Conservation (phyloP, 352 stramenopile genomes). For the Pythium graminicola region DNA sequence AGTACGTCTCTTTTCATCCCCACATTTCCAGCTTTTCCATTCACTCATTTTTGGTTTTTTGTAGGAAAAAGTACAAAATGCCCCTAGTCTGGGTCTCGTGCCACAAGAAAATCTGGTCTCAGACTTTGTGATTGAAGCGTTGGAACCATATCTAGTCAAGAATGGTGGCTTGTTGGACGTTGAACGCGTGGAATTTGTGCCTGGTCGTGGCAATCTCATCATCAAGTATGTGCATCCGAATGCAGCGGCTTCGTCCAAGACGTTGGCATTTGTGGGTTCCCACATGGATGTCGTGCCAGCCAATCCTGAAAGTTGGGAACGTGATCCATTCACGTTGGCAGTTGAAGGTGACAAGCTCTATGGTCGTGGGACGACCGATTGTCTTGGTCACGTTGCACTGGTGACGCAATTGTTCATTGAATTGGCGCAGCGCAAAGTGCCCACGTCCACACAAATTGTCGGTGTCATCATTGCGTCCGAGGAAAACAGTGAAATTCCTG, state of each 20-base stretch:
- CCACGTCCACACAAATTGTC: constrained; percentile 68
- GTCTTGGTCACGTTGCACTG: constrained; percentile 89
- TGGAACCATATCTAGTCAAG: constrained; percentile 71
- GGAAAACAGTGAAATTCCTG: constrained; percentile 72
- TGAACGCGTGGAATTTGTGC: constrained; percentile 79
- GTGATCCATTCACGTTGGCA: constrained; percentile 82
- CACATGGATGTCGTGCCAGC: constrained; percentile 92
- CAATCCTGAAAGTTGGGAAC: constrained; percentile 86
- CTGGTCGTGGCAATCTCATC: constrained; percentile 87
- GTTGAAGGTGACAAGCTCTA: constrained; percentile 91
- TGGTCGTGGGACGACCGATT: constrained; percentile 90
- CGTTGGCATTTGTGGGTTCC: constrained; percentile 80
- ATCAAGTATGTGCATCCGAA: constrained; percentile 77
- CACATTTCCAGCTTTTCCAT: neutral
- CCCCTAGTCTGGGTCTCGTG: constrained; percentile 55
- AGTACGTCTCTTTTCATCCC: constrained; percentile 33
- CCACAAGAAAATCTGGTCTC: constrained; percentile 85
- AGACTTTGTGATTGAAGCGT: constrained; percentile 78
- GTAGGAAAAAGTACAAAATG: constrained; percentile 68
- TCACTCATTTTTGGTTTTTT: constrained; percentile 1
- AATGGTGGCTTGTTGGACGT: constrained; percentile 62
- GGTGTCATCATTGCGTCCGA: constrained; percentile 90
- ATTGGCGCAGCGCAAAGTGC: constrained; percentile 68
- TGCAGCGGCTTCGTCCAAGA: constrained; percentile 42
- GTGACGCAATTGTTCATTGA: constrained; percentile 76